A percentile compares a stretch with the other conserved stretches of the same genome.
phyloP scores from a whole-genome alignment of 2,329 filamentous ascomycete genomes.

The Colletotrichum sp. region DNA sequence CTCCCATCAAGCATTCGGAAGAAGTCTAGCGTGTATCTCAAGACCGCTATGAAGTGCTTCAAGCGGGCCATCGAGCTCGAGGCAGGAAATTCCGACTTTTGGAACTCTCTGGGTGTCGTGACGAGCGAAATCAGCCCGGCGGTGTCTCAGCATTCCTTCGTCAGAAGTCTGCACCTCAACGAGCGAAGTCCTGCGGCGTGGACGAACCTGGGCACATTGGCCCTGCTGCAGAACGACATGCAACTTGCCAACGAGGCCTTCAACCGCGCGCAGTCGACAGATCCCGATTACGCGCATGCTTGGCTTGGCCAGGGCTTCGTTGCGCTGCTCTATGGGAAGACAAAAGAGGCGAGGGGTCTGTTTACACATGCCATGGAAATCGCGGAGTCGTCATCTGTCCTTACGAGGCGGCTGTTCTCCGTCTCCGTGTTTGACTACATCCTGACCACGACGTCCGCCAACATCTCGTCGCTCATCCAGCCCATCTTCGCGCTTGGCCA shows the following conservation, averaged over 20 bases:
- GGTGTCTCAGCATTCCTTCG: constrained; percentile 91
- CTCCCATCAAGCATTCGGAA: constrained; percentile 58
- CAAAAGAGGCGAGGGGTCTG: constrained; percentile 78
- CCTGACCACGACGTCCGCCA: constrained; percentile 59
- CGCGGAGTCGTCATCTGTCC: constrained; percentile 74
- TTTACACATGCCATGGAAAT: constrained; percentile 97
- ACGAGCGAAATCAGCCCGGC: constrained; percentile 85
- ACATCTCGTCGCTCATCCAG: constrained; percentile 73
- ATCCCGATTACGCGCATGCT: constrained; percentile 90
- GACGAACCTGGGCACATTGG: constrained; percentile 90
- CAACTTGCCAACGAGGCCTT: constrained; percentile 91
- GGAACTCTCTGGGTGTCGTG: constrained; percentile 93
- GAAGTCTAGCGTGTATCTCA: constrained; percentile 72
- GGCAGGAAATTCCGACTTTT: constrained; percentile 92
- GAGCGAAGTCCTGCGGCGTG: constrained; percentile 85
- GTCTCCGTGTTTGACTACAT: constrained; percentile 84
- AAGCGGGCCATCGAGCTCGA: constrained; percentile 96
- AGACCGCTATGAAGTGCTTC: constrained; percentile 86
- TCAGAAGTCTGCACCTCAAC: constrained; percentile 90
- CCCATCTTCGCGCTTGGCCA: constrained; percentile 90
- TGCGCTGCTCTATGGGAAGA: constrained; percentile 76
- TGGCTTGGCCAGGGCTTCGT: constrained; percentile 94
- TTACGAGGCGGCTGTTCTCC: constrained; percentile 81
- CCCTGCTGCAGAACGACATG: constrained; percentile 81
- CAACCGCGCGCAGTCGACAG: constrained; percentile 87